Evolutionary conservation across 2,329 filamentous ascomycete species (phyloP), one percentile per base, ranked within the genome.

Genomic region (Fusarium heterosporum): DNA sequence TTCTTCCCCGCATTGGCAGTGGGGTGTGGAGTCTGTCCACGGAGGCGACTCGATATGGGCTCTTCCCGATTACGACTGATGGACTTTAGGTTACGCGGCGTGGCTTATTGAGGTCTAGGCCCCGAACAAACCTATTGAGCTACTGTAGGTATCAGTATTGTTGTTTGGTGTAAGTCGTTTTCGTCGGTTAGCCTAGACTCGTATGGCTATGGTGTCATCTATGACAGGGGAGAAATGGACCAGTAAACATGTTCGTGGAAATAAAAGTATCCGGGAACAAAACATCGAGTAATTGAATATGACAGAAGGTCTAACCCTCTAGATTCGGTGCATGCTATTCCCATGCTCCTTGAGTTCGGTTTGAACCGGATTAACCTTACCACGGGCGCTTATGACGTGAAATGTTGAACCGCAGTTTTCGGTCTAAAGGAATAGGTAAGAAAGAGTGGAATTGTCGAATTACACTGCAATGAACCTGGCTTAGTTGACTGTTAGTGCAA

Each of bases 1-100:
- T 70, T 63, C 64, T 68, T 54, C 69, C 70, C 69, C 67, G 55
- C 69, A 72, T 52, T 43, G 46, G 25, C 22, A 32, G 64, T 64
- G 67, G 58, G 59, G 58, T 58, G 61, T 72, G 69, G 66, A 61
- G 52, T 51, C 51, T 12, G 16, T 10, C 19, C 19, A 29, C 17
- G 17, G 6, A 54, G 47, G 19, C 26, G 12, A 14, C 34, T 28
- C 30, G 38, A 56, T 41, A 32, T 49, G 41, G 50, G 29, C 22
- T 55, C 55, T 34, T 32, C 26, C 8, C 19, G 19, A 50, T 16
- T n/a, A 14, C 50, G 12, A 42, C 19, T 19, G 19, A 26, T 49
- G 14, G 22, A 34, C 17, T 17, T 22, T 48, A 25, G 25, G 26
- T 25, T 55, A 11, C 34, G 43, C 38, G 39, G 57, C 25, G 43